phyloP scores from a whole-genome alignment of 2,329 filamentous ascomycete species.

The Macrophomina pseudophaseolina region DNA sequence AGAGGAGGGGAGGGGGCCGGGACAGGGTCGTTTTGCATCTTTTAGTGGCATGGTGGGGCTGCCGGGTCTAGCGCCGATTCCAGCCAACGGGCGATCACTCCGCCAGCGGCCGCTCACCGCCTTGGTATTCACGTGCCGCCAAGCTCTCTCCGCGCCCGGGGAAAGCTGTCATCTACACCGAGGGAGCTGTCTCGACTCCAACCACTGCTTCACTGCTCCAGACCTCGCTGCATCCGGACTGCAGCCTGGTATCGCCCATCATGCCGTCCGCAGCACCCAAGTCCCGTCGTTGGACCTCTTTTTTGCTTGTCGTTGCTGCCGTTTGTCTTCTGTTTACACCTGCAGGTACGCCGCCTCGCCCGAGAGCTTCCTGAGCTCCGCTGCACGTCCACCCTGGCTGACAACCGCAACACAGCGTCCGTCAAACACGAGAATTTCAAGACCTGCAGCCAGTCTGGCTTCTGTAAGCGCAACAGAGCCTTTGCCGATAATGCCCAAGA shows the following conservation, averaged over 20 bases:
- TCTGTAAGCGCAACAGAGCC: constrained; percentile 92
- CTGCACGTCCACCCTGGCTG: not conserved
- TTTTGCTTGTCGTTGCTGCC: constrained; percentile 40
- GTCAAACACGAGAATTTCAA: constrained; percentile 99
- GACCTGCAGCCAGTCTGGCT: constrained; percentile 92
- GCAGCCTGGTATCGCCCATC: constrained; percentile 21
- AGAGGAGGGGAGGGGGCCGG: constrained; percentile 28
- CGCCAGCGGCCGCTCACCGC: not conserved
- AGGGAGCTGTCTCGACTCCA: constrained; percentile 1
- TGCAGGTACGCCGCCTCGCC: constrained; percentile 38
- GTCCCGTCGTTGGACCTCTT: constrained; percentile 68
- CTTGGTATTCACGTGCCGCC: constrained; percentile 8
- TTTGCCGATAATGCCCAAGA: constrained; percentile 79
- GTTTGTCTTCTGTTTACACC: constrained; percentile 43
- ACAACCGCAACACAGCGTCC: constrained; percentile 22
- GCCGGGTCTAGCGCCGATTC: constrained; percentile 12
- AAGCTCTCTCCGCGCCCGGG: constrained; percentile 25
- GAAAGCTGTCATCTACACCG: constrained; percentile 25
- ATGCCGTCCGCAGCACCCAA: constrained; percentile 32
- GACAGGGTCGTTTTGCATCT: constrained; percentile 28
- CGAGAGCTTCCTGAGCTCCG: constrained; percentile 20
- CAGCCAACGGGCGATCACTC: constrained; percentile 24
- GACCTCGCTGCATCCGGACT: constrained; percentile 22
- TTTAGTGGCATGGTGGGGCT: constrained; percentile 27
- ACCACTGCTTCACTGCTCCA: not conserved